Base-by-base conservation (phyloP, 208 protist species). In the Crithidia brevicula region DNA sequence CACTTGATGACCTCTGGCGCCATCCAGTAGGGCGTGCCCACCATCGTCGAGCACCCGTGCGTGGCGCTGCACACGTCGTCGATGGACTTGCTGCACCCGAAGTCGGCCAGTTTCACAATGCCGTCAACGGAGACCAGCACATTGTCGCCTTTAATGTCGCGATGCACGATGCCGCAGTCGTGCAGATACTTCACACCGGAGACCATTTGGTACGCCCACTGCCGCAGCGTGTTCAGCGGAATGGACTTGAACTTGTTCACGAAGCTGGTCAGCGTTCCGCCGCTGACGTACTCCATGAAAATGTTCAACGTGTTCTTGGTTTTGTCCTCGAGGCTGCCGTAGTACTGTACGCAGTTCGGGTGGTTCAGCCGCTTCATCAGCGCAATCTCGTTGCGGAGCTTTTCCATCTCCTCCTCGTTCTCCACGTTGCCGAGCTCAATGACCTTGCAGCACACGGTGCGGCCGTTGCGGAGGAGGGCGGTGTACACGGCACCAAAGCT, bases 11-110 rank as follows among this genome's bases (percentile, higher is more conserved):
- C 87, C 80, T 98, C 92, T 25, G 94, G 94, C 9, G 94, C 92
- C 91, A 98, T 98, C 85, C 89, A 97, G 69, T 93, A 94, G 18
- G 92, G 92, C 43, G 94, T 98, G 28, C 94, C 94, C 20, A 93
- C 85, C 87, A 94, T 92, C 27, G 87, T 94, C 30, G 69, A 67
- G 61, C 85, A 91, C 1, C 88, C 85, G 60, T 91, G 86, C 16
- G 84, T 95, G 10, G 82, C 82, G 67, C 84, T 92, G 74, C 83
- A 93, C 8, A 92, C 84, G 61, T 93, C 88, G 67, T 89, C 86
- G 72, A 96, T 90, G 1, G 79, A 58, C 71, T 94, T 95, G 61
- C 89, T 92, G 63, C 89, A 95, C n/a, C 93, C 93, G 75, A 97
- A 97, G 79, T 97, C 93, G 11, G 90, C 93, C 28, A 97, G 76